Percentiles rank a stretch among this genome's conserved stretches.
Evolutionary conservation across 495 filamentous ascomycete genomes (phyloP).

Genomic region (Neurospora cerealis): DNA sequence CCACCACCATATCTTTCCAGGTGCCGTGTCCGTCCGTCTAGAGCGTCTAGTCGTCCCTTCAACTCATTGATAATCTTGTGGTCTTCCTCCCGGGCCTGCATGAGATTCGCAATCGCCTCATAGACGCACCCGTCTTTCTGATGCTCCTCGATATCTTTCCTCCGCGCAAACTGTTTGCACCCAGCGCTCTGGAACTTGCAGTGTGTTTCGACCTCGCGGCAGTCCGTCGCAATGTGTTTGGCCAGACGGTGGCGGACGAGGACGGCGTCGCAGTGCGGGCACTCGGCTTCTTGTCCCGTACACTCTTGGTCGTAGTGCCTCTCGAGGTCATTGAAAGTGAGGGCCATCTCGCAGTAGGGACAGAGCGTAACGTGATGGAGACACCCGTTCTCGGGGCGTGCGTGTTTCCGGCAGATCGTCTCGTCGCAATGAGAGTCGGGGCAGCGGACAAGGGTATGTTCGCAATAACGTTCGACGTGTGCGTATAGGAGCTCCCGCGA

Average conservation of each 20-base stretch:
- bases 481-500: slow-evolving; percentile 58
- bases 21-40: slow-evolving; percentile 3
- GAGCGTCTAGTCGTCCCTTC: slow-evolving; percentile 6
- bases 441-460: slow-evolving; percentile 55
- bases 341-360: slow-evolving; percentile 30
- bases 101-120: slow-evolving; percentile 16
- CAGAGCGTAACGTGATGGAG: slow-evolving; percentile 38
- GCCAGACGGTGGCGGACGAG: slow-evolving; percentile 30
- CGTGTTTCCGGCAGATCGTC: slow-evolving; percentile 25
- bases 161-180: slow-evolving; percentile 24
- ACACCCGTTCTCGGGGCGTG: slow-evolving; percentile 31
- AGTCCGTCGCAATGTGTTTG: slow-evolving; percentile 30
- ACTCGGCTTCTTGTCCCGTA: slow-evolving; percentile 21
- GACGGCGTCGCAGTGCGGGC: slow-evolving; percentile 25
- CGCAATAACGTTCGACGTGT: slow-evolving; percentile 69
- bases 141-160: slow-evolving; percentile 23
- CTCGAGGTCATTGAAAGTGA: slow-evolving; percentile 31
- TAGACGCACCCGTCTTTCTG: slow-evolving; percentile 17
- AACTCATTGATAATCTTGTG: slow-evolving; percentile 19
- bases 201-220: slow-evolving; percentile 23
- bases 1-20: neutral
- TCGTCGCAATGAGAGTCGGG: slow-evolving; percentile 36
- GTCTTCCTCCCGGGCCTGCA: slow-evolving; percentile 13
- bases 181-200: slow-evolving; percentile 37
- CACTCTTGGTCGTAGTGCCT: slow-evolving; percentile 29